These are phyloP conservation scores for Chaetoceros tenuissimus DNA, from an alignment of 108 stramenopile genomes.

Conservation along the genomic window DNA sequence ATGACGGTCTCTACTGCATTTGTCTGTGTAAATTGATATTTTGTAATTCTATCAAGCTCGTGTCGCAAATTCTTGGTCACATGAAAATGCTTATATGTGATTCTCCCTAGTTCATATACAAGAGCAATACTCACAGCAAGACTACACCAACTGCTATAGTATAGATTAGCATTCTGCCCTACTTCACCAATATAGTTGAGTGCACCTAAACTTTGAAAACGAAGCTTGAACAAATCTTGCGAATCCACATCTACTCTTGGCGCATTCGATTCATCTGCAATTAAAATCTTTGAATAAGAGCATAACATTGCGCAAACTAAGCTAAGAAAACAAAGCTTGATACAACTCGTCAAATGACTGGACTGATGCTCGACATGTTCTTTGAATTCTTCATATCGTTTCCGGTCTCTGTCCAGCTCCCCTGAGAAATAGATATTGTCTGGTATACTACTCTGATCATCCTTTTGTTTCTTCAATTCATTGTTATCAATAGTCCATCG, in stretches of 20 bases:
- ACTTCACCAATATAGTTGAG: conserved; percentile 28
- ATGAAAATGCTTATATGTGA: conserved; percentile 3
- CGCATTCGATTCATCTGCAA: neutral
- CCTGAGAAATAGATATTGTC: neutral
- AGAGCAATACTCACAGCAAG: conserved; percentile 16
- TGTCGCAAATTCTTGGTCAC: conserved; percentile 2
- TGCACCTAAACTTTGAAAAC: conserved; percentile 24
- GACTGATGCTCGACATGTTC: neutral
- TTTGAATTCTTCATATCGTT: neutral
- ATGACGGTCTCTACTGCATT: neutral
- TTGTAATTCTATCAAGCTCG: neutral
- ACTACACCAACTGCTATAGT: conserved; percentile 27
- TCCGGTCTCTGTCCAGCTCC: neutral
- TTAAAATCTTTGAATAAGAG: neutral
- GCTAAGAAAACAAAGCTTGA: neutral
- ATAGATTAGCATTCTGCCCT: conserved; percentile 48
- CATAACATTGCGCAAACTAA: neutral
- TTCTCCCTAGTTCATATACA: conserved; percentile 17
- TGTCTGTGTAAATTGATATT: neutral
- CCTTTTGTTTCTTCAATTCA: neutral
- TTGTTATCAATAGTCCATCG: neutral
- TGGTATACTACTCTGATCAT: neutral
- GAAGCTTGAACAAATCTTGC: neutral
- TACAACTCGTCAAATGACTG: neutral
- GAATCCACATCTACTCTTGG: neutral